Base-by-base conservation (phyloP, 2,329 filamentous ascomycete genomes). In the Botrytis byssoidea region DNA sequence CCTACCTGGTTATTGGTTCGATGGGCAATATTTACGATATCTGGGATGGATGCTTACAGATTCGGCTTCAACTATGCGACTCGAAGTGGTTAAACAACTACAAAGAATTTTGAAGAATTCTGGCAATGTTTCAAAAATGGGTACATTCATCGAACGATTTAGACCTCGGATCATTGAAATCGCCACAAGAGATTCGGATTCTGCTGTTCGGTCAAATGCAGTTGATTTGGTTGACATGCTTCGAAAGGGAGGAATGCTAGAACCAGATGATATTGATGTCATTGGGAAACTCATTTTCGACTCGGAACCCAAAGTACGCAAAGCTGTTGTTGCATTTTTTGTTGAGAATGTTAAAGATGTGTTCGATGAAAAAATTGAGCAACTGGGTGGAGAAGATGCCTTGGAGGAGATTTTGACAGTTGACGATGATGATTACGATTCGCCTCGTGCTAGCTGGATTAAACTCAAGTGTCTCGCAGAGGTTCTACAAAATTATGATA, bases 41-140 rank as follows among this genome's bases (percentile, higher is more conserved):
- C 86, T 99, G 9, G 96, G 96, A 70, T 99, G 96, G 96, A 91
- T 97, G 80, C 86, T 99, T 44, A 97, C 95, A 7, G 96, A 99
- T 81, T 88, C 90, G 5, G 87, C 91, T 74, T 86, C 91, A 1
- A 84, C 90, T 14, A 95, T 93, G 35, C 89, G 96, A 71, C 88
- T 91, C n/a, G 94, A 97, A 81, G 94, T 97, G 3, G 84, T 99
- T 60, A 93, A 91, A 79, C 94, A 98, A 82, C 86, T 99, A 22
- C 87, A 89, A 35, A 90, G 89, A 73, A 87, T 99, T 8, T 95
- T 97, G 83, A 91, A 90, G 79, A 90, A 93, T 74, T 91, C 93
- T 77, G 90, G 94, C 71, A 94, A 94, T 80, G 89, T 97, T 76
- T 86, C 86, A 63, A 88, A 89, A 1, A 85, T 99, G 70, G 92